phyloP scores from a whole-genome alignment of 2,329 filamentous ascomycete genomes.

The Cladosporium sp. region DNA sequence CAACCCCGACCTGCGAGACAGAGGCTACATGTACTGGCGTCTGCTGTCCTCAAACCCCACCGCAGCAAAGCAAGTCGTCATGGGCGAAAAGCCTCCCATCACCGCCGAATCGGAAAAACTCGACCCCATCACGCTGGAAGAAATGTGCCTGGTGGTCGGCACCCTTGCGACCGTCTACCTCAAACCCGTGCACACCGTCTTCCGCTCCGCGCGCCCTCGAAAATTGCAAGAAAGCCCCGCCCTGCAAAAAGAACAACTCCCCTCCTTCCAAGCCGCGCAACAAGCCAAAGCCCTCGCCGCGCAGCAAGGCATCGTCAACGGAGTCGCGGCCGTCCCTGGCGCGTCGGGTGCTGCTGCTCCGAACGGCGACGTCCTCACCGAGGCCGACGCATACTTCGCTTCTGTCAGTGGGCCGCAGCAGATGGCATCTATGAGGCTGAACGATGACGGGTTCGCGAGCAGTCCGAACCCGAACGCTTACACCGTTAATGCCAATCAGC shows the following conservation, averaged over 20 bases:
- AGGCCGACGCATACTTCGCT: conserved; percentile 87
- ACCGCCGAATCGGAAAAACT: conserved; percentile 94
- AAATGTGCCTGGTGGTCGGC: conserved; percentile 95
- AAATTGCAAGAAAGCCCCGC: conserved; percentile 79
- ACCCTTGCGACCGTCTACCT: conserved; percentile 96
- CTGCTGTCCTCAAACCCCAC: conserved; percentile 88
- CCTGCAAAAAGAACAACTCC: conserved; percentile 68
- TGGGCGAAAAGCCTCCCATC: conserved; percentile 96
- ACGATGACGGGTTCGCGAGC: conserved; percentile 51
- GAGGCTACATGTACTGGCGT: conserved; percentile 99
- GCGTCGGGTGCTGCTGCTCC: conserved; percentile 14
- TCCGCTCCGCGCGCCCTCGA: conserved; percentile 79
- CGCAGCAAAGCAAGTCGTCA: conserved; percentile 81
- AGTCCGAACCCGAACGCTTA: conserved; percentile 34
- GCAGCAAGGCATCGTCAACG: conserved; percentile 23
- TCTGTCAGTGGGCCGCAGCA: conserved; percentile 64
- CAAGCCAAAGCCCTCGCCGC: conserved; percentile 23
- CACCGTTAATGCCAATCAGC: conserved; percentile 78
- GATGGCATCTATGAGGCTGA: conserved; percentile 68
- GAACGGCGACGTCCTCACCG: conserved; percentile 50
- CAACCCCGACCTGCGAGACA: conserved; percentile 90
- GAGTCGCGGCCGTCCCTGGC: conserved; percentile 61
- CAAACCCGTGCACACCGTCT: conserved; percentile 96
- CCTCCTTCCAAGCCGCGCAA: conserved; percentile 48
- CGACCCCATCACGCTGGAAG: conserved; percentile 85